These are phyloP conservation scores for Buxus sempervirens DNA, from an alignment of 164 flowering plant species.

Conservation along the genomic window DNA sequence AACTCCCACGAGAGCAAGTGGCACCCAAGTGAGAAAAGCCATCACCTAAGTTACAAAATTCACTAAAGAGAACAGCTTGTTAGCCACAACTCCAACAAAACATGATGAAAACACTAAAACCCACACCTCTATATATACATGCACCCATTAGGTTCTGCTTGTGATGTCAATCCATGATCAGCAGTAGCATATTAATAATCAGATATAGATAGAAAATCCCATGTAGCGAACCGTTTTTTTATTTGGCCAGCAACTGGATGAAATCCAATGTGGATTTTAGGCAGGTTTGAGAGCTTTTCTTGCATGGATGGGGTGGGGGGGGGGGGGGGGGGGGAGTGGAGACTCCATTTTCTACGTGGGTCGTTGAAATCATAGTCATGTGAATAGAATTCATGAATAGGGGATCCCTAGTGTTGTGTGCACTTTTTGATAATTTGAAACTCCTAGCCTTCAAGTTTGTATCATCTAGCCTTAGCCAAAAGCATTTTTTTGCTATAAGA, in stretches of 20 bases:
- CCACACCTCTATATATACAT: slow-evolving; percentile 26
- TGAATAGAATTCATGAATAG: slow-evolving; percentile 7
- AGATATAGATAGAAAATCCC: slow-evolving; percentile 15
- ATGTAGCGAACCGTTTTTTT: slow-evolving; percentile 23
- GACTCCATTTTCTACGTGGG: slow-evolving; percentile 32
- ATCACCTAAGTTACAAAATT: slow-evolving; percentile 9
- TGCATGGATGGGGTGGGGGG: slow-evolving; percentile 20
- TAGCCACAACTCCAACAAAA: not conserved
- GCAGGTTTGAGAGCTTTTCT: slow-evolving; percentile 19
- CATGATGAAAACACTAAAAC: slow-evolving; percentile 14
- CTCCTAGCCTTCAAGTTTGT: too few relatives aligned
- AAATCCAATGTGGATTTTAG: slow-evolving; percentile 41
- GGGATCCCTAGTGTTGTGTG: slow-evolving; percentile 1
- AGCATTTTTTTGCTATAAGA: not conserved
- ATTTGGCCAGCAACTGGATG: slow-evolving; percentile 24
- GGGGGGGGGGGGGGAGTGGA: slow-evolving; percentile 42
- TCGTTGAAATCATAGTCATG: slow-evolving; percentile 30
- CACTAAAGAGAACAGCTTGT: slow-evolving; percentile 6
- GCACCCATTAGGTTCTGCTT: not conserved
- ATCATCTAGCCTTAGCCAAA: not conserved
- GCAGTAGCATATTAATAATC: not conserved
- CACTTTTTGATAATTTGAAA: too few relatives aligned
- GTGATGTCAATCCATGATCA: slow-evolving; percentile 7
- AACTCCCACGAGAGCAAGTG: slow-evolving; percentile 20
- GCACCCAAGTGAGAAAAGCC: slow-evolving; percentile 19